Conservation (phyloP, 352 stramenopile genomes). For the Globisporangium lucens region DNA sequence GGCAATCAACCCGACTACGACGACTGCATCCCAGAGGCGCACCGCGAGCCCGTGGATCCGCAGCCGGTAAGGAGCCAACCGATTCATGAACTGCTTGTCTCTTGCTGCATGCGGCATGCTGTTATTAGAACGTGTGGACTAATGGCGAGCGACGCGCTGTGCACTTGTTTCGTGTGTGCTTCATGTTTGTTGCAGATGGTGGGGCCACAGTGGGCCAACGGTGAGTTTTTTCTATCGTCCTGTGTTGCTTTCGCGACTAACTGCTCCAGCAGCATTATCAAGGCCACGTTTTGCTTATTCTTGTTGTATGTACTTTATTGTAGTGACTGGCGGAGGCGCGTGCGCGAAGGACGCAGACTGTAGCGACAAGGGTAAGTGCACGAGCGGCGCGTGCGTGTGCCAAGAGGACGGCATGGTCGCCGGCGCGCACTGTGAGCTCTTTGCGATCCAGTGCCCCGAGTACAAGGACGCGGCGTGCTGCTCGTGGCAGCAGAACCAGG, state of each 20-base stretch:
- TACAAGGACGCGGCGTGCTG: conserved; percentile 79
- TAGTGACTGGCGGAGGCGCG: conserved; percentile 63
- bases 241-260: neutral
- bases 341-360: conserved; percentile 59
- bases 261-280: too few species aligned
- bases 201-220: conserved; percentile 39
- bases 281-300: neutral
- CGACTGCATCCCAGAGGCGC: conserved; percentile 65
- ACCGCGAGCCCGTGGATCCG: conserved; percentile 31
- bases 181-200: conserved; percentile 25
- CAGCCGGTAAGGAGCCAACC: conserved; percentile 24
- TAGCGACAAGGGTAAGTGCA: conserved; percentile 48
- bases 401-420: conserved; percentile 62
- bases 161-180: conserved; percentile 1
- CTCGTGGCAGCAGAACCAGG: conserved; percentile 90
- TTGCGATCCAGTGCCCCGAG: conserved; percentile 81
- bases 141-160: neutral
- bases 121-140: neutral
- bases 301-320: neutral
- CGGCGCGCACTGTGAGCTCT: conserved; percentile 67
- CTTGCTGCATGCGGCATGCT: neutral
- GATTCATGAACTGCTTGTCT: neutral
- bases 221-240: conserved; percentile 16
- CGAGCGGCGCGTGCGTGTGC: conserved; percentile 45
- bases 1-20: conserved; percentile 71